These are phyloP conservation scores for Didymella sp. DNA, from an alignment of 2,329 filamentous ascomycete species.

Conservation along the genomic window DNA sequence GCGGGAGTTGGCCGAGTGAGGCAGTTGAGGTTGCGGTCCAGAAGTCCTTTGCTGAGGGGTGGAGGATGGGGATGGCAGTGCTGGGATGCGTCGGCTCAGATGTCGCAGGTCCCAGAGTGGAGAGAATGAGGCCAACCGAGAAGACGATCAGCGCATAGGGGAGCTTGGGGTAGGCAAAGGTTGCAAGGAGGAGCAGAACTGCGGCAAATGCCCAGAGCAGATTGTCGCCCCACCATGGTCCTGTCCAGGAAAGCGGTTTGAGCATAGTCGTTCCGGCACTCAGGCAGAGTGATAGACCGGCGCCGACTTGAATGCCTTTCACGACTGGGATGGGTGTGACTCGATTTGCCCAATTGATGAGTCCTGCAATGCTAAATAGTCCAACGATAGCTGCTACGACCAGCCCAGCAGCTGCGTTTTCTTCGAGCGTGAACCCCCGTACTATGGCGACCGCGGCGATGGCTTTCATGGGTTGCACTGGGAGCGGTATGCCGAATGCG, in stretches of 20 bases:
- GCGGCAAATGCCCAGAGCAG: constrained; percentile 76
- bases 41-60: constrained; percentile 58
- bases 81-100: constrained; percentile 52
- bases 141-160: constrained; percentile 83
- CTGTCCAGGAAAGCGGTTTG: constrained; percentile 70
- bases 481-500: constrained; percentile 85
- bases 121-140: constrained; percentile 70
- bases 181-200: constrained; percentile 73
- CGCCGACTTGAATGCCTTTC: constrained; percentile 93
- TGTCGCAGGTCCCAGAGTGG: constrained; percentile 53
- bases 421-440: constrained; percentile 67
- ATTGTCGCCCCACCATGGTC: constrained; percentile 75
- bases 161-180: constrained; percentile 68
- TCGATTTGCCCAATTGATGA: constrained; percentile 76
- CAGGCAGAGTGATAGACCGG: constrained; percentile 81
- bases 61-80: constrained; percentile 58
- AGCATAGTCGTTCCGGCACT: constrained; percentile 74
- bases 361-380: constrained; percentile 77
- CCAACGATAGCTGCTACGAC: constrained; percentile 78
- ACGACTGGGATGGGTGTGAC: constrained; percentile 85
- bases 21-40: constrained; percentile 66
- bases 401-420: constrained; percentile 83
- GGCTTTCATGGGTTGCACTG: constrained; percentile 89
- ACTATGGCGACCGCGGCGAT: constrained; percentile 90
- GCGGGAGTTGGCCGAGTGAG: constrained; percentile 83